These are phyloP conservation scores for Mortierella sp. DNA, from an alignment of 371 early-diverging fungal species.

Conservation along the genomic window DNA sequence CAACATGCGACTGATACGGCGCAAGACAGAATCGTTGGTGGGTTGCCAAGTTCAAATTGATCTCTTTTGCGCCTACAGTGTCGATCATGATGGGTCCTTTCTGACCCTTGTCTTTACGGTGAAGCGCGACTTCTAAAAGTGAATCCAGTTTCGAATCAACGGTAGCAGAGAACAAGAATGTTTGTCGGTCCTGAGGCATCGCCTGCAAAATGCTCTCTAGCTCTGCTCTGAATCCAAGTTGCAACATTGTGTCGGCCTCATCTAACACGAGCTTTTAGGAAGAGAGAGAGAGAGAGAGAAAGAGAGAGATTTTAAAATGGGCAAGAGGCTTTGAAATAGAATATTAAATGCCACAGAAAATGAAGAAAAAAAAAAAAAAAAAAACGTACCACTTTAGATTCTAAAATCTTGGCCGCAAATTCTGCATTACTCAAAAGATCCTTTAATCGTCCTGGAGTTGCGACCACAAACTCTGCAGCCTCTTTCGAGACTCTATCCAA, in stretches of 20 bases:
- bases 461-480: conserved; percentile 91
- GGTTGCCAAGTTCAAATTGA: conserved; percentile 77
- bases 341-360: not conserved
- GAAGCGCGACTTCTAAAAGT: conserved; percentile 80
- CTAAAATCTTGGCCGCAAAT: conserved; percentile 71
- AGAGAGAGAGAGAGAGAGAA: conserved; percentile 4
- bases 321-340: too few species aligned
- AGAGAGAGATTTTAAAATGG: not conserved
- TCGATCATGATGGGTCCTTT: conserved; percentile 81
- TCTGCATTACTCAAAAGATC: conserved; percentile 82
- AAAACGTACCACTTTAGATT: conserved; percentile 64
- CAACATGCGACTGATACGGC: conserved; percentile 76
- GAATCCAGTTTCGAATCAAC: conserved; percentile 84
- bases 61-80: conserved; percentile 87
- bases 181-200: conserved; percentile 91
- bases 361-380: not conserved
- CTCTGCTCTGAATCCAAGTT: conserved; percentile 97
- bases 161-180: conserved; percentile 98
- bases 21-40: conserved; percentile 81
- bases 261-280: conserved; percentile 88
- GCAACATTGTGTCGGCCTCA: conserved; percentile 98
- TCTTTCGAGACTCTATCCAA: conserved; percentile 66
- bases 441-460: conserved; percentile 95
- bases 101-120: conserved; percentile 16
- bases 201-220: conserved; percentile 82